phyloP scores from a whole-genome alignment of 768 basidiomycete genomes.

The Mycena filopes region DNA sequence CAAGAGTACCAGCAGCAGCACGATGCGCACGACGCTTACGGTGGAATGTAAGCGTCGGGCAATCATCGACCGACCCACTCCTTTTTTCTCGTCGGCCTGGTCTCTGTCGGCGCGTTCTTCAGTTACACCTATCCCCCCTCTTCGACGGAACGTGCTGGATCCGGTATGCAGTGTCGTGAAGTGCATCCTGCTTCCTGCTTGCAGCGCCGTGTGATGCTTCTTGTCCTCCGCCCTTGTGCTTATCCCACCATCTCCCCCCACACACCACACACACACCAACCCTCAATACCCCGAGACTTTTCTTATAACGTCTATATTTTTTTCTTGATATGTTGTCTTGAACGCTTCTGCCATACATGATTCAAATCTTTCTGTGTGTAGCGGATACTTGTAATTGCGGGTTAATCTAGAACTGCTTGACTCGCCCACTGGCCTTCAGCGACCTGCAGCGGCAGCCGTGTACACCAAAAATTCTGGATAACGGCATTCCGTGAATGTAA shows the following conservation, averaged over 20 bases:
- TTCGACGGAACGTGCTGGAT: constrained; percentile 31
- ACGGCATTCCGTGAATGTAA: no score
- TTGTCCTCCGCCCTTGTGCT: neutral
- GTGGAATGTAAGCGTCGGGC: constrained; percentile 42
- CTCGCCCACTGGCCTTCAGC: no score
- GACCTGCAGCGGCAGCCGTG: no score
- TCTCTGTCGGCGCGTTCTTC: constrained; percentile 30
- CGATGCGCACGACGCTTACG: constrained; percentile 48
- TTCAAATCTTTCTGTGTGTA: neutral
- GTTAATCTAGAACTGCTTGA: constrained; percentile 3
- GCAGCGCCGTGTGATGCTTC: constrained; percentile 19
- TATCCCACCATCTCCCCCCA: neutral
- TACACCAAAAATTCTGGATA: no score
- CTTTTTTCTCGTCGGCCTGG: constrained; percentile 22
- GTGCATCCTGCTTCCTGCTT: constrained; percentile 30
- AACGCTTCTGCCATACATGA: constrained; percentile 9
- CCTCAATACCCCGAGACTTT: neutral
- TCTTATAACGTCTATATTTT: neutral
- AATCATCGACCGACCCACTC: neutral
- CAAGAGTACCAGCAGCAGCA: constrained; percentile 39
- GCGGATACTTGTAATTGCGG: neutral
- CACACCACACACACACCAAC: no score
- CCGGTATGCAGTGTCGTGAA: constrained; percentile 20
- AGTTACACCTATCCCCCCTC: constrained; percentile 22
- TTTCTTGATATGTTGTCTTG: neutral